Evolutionary conservation across 441 rosid species (phyloP), one percentile per base, ranked within the genome.

Genomic region (Lepidium campestre): DNA sequence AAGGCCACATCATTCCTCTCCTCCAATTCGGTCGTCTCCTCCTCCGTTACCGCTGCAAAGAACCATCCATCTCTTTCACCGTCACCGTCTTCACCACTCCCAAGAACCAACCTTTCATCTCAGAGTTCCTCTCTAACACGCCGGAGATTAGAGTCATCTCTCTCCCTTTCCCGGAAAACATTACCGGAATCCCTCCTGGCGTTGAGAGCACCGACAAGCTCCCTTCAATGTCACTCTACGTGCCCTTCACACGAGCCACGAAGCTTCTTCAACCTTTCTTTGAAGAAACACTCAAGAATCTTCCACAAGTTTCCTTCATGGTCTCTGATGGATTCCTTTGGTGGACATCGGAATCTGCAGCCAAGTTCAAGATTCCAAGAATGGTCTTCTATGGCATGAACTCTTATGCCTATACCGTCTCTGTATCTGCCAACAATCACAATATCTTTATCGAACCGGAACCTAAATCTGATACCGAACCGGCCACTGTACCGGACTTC

Each of bases 261-360:
- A 70, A 68, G 58, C 74, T 45, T 57, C 83, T 89, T 83, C 89
- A 84, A 48, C 85, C 85, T 0, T 63, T 65, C 37, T 80, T 87
- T 25, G 92, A 89, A 59, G 59, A 34, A 0, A 63, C 69, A 9
- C 78, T 91, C 9, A 53, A 71, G 52, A 60, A 10, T 42, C 80
- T 85, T 27, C 80, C 81, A 14, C 67, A 50, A 6, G 84, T 79
- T 13, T 77, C 75, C 13, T 83, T 89, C 75, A 61, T 89, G 58
- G 85, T 87, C 2, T 81, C 90, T 0, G 97, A 87, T 47, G 76
- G 78, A 5, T 85, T 91, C 69, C 82, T 91, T 3, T 91, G 91
- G 89, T 91, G 96, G 97, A 84, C 84, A 3, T 47, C 81, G 1
- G 92, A 86, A n/a, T 83, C 88, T 12, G 86, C 94, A n/a, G 40